Evolutionary conservation across 1,284 basidiomycete species (phyloP).

Genomic region (Coniferiporia sulphurascens): DNA sequence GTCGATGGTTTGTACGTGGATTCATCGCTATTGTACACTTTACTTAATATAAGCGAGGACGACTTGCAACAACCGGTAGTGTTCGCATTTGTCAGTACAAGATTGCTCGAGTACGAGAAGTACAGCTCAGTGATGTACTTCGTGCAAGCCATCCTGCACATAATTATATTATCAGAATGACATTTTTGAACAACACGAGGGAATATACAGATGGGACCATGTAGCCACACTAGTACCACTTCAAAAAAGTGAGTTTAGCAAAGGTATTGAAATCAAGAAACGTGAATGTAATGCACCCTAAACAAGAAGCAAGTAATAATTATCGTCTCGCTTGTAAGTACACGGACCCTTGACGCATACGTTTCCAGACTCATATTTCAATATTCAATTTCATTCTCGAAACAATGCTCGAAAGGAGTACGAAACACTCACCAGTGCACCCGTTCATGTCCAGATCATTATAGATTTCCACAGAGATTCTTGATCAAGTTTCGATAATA

Average conservation of each 20-base stretch:
- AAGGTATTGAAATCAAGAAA: background rate
- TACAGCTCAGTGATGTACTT: conserved; percentile 26
- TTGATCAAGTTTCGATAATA: conserved; percentile 39
- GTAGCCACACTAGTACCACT: conserved; percentile 26
- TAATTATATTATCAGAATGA: background rate
- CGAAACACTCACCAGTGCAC: conserved; percentile 31
- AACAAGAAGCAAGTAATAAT: conserved; percentile 40
- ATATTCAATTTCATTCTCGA: background rate
- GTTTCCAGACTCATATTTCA: conserved; percentile 8
- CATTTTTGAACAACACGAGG: background rate
- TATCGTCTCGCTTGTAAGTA: conserved; percentile 36
- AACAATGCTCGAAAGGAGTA: background rate
- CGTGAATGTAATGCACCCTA: conserved; percentile 28
- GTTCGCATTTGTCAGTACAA: conserved; percentile 37
- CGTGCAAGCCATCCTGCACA: conserved; percentile 19
- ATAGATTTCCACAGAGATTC: conserved; percentile 31
- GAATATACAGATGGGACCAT: conserved; percentile 25
- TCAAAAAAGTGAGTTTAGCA: no score
- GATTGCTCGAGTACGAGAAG: conserved; percentile 37
- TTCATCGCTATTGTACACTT: background rate
- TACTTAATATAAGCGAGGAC: background rate
- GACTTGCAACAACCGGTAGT: conserved; percentile 24
- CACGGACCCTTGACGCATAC: conserved; percentile 40
- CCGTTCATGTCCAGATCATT: conserved; percentile 36
- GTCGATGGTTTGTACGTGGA: conserved; percentile 33